Evolutionary conservation across 768 basidiomycete genomes (phyloP).

Genomic region (Mycena indigotica): DNA sequence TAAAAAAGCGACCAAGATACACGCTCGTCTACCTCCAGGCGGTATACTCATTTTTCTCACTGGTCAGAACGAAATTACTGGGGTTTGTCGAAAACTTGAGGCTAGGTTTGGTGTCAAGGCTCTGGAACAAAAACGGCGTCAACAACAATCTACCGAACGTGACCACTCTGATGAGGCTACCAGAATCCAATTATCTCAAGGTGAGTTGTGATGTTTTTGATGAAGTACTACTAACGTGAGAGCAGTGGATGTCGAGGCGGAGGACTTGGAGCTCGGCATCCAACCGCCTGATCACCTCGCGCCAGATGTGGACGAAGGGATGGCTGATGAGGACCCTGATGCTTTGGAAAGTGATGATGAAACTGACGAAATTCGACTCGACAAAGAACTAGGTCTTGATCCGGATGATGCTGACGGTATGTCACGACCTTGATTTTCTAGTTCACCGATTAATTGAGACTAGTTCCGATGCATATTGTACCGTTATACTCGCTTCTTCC

Average conservation of each 20-base stretch:
- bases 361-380: constrained; percentile 38
- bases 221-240: constrained; percentile 2
- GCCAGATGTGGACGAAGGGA: constrained; percentile 66
- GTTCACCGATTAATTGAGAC: constrained; percentile 8
- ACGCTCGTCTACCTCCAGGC: constrained; percentile 87
- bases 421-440: constrained; percentile 3
- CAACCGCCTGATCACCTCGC: constrained; percentile 52
- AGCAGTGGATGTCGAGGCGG: constrained; percentile 74
- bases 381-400: constrained; percentile 60
- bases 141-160: constrained; percentile 28
- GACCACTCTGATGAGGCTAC: constrained; percentile 28
- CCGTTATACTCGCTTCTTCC: constrained; percentile 92
- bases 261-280: constrained; percentile 75
- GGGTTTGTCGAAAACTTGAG: constrained; percentile 81
- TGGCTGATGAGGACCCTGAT: constrained; percentile 69
- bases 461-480: constrained; percentile 92
- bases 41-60: constrained; percentile 94
- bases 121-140: constrained; percentile 53
- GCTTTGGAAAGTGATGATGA: constrained; percentile 77
- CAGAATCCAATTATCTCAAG: constrained; percentile 49
- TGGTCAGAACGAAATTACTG: constrained; percentile 92
- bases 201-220: constrained; percentile 34
- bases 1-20: constrained; percentile 89
- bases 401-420: constrained; percentile 69
- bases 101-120: constrained; percentile 72